These are phyloP conservation scores for Pyrrhoderma noxium DNA, from an alignment of 1,284 basidiomycete genomes.

Conservation along the genomic window DNA sequence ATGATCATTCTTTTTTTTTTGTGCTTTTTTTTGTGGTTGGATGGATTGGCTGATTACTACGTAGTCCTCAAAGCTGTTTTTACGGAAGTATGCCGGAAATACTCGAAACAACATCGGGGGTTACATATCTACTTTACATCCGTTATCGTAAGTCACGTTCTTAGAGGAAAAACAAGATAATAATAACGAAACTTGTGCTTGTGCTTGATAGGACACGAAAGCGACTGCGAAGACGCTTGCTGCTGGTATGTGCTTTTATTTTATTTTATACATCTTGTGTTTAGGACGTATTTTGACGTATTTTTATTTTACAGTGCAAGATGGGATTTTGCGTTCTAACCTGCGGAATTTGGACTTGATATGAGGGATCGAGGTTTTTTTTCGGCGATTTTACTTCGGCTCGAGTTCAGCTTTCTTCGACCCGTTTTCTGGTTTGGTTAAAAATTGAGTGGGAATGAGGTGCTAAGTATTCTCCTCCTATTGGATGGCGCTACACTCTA, in stretches of 20 bases:
- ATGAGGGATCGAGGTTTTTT: background rate
- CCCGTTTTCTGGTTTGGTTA: no score
- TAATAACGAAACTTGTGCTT: no score
- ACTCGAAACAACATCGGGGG: slow-evolving; percentile 39
- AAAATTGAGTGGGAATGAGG: no score
- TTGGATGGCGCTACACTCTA: no score
- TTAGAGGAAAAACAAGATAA: no score
- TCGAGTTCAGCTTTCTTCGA: no score
- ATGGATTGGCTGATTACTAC: background rate
- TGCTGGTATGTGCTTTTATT: slow-evolving; percentile 26
- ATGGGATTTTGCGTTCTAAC: slow-evolving; percentile 38
- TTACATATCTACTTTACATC: slow-evolving; percentile 55
- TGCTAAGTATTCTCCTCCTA: no score
- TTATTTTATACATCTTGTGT: background rate
- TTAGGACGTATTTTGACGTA: slow-evolving; percentile 2
- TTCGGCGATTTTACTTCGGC: no score
- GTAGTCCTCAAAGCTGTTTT: slow-evolving; percentile 61
- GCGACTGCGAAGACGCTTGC: slow-evolving; percentile 34
- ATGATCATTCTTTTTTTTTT: background rate
- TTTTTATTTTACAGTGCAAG: slow-evolving; percentile 35
- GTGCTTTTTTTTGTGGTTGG: background rate
- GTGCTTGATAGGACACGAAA: slow-evolving; percentile 32
- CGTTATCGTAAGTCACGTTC: slow-evolving; percentile 41
- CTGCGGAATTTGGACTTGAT: slow-evolving; percentile 13
- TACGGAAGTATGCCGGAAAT: slow-evolving; percentile 44